These are phyloP conservation scores for Aspergillus oerlinghausenensis DNA, from an alignment of 2,329 filamentous ascomycete species.

Conservation along the genomic window DNA sequence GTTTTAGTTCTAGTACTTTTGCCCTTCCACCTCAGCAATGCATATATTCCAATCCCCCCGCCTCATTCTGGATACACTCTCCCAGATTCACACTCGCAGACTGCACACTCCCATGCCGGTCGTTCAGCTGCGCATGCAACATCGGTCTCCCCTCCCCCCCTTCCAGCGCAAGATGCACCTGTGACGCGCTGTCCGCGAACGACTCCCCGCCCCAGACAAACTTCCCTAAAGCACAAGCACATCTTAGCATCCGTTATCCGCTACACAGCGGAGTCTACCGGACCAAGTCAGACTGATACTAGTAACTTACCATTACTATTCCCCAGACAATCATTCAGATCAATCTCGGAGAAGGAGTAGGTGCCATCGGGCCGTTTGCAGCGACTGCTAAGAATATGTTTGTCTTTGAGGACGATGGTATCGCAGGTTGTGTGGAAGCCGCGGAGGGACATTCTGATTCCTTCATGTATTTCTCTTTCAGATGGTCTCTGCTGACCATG, in stretches of 20 bases:
- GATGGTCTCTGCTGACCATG: background rate
- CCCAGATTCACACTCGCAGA: conserved; percentile 8
- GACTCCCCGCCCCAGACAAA: conserved; percentile 10
- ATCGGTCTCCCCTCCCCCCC: conserved; percentile 2
- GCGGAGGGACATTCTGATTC: background rate
- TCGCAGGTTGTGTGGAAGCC: conserved; percentile 8
- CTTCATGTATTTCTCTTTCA: background rate
- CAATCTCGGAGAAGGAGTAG: background rate
- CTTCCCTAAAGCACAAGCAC: background rate
- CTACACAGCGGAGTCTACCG: background rate
- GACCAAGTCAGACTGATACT: background rate
- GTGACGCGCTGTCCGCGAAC: conserved; percentile 9
- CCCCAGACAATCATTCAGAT: conserved; percentile 6
- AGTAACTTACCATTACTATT: conserved; percentile 5
- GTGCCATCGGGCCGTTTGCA: conserved; percentile 2
- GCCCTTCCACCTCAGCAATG: background rate
- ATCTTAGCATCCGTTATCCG: background rate
- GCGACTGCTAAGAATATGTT: conserved; percentile 4
- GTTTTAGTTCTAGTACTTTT: background rate
- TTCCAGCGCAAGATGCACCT: conserved; percentile 10
- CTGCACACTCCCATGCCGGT: conserved; percentile 9
- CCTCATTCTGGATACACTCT: conserved; percentile 5
- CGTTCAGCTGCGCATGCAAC: conserved; percentile 12
- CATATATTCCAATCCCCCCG: conserved; percentile 4
- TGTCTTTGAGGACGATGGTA: conserved; percentile 7